phyloP scores from a whole-genome alignment of 345 rosid genomes.

The Isatis tinctoria region DNA sequence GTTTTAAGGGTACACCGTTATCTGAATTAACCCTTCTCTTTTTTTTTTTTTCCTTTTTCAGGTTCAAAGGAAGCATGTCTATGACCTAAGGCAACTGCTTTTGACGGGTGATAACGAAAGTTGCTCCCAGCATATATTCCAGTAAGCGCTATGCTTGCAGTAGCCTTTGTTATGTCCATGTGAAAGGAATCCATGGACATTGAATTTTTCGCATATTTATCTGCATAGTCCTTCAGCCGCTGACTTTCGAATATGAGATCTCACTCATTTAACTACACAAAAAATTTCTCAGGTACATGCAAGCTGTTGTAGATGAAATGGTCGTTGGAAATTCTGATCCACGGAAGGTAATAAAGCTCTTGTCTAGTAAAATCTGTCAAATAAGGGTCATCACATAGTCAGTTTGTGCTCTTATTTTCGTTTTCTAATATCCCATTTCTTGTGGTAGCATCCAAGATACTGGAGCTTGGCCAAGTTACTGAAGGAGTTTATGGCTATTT shows the following conservation, averaged over 20 bases:
- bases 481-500: conserved; percentile 53
- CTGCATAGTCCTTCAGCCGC: neutral
- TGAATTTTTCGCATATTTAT: conserved; percentile 4
- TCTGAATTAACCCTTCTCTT: conserved; percentile 10
- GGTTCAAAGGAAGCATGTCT: conserved; percentile 99
- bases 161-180: conserved; percentile 7
- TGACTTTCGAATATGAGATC: conserved; percentile 2
- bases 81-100: conserved; percentile 78
- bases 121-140: conserved; percentile 78
- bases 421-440: conserved; percentile 27
- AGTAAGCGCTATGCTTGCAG: conserved; percentile 43
- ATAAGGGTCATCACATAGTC: neutral
- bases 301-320: conserved; percentile 89
- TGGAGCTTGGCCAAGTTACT: conserved; percentile 75
- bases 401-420: conserved; percentile 6
- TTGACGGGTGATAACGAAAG: conserved; percentile 78
- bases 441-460: conserved; percentile 66
- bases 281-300: conserved; percentile 68
- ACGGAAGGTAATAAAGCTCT: conserved; percentile 44
- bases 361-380: neutral
- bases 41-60: conserved; percentile 25
- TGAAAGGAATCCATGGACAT: neutral
- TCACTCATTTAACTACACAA: neutral
- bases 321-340: conserved; percentile 64
- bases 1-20: neutral